phyloP scores from a whole-genome alignment of 2,329 filamentous ascomycete genomes.

The Coniosporium uncinatum region DNA sequence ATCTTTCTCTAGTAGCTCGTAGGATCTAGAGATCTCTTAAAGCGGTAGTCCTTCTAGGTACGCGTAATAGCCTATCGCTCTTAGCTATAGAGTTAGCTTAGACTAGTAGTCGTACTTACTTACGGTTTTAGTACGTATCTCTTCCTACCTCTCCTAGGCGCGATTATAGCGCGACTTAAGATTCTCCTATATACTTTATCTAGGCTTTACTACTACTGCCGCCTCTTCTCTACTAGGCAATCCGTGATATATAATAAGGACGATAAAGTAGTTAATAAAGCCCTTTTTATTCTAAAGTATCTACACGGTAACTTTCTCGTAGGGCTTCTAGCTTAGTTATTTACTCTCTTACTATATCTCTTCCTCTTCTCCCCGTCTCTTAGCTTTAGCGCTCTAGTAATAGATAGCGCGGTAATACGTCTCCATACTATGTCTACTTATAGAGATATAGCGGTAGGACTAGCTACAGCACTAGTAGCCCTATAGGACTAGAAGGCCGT shows the following conservation, averaged over 20 bases:
- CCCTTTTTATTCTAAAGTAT: background rate
- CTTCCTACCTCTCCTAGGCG: background rate
- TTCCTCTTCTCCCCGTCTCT: no score
- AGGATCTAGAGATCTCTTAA: background rate
- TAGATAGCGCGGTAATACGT: background rate
- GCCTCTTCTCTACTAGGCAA: no score
- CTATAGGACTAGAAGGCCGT: background rate
- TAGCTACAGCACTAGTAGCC: background rate
- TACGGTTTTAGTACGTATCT: background rate
- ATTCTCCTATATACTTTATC: background rate
- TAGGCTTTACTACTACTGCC: background rate
- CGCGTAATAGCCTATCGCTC: background rate
- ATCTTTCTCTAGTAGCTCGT: background rate
- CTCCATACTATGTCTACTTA: background rate
- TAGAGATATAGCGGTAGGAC: background rate
- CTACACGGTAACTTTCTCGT: background rate
- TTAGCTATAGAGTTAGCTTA: background rate
- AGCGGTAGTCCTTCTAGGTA: background rate
- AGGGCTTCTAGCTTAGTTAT: no score
- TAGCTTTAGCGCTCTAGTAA: no score
- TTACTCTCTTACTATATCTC: background rate
- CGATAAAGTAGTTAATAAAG: background rate
- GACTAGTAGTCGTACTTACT: background rate
- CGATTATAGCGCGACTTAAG: background rate
- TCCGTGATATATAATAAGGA: no score